Evolutionary conservation across 2,329 filamentous ascomycete genomes (phyloP), one percentile per base, ranked within the genome.

Genomic region (Zymoseptoria brevis): DNA sequence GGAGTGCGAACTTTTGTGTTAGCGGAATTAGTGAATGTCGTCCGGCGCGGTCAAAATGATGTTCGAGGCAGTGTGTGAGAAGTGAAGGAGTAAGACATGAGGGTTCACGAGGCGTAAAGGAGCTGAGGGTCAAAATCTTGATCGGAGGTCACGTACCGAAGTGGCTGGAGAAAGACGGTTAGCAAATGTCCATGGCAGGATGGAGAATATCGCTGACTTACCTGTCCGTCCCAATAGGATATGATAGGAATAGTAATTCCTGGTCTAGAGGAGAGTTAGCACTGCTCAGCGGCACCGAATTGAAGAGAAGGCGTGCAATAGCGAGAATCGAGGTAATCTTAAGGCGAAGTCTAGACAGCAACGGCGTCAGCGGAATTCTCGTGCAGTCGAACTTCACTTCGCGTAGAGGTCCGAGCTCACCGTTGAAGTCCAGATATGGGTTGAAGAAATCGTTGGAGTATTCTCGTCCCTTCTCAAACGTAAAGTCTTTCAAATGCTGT

Each of bases 341-440:
- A 94, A 75, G 26, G 87, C 80, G 68, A 93, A 86, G 65, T 87
- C 86, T 73, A 73, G n/a, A 9, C 9, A 45, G 13, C 3, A 8
- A 21, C 24, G 52, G 55, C 45, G 57, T 61, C 52, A 57, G 29
- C 11, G 30, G 21, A 55, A 16, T 48, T 56, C 30, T 24, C 19
- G 22, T 24, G 13, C 19, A 48, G 19, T 13, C 19, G 29, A 53
- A 11, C 13, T 2, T 19, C 19, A 8, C 9, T 4, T 21, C 26
- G n/a, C 8, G 2, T 29, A 4, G 5, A 16, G n/a, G 13, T 6
- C n/a, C n/a, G 35, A 45, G 5, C 72, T 57, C 65, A 83, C 82
- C 82, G 69, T 86, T 87, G 72, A 97, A 96, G 74, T 96, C 90
- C 52, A 99, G 75, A 74, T 96, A 96, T 1, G 89, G 88, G 72